Evolutionary conservation across 1,284 basidiomycete species (phyloP).

Genomic region (Rhizoctonia solani): DNA sequence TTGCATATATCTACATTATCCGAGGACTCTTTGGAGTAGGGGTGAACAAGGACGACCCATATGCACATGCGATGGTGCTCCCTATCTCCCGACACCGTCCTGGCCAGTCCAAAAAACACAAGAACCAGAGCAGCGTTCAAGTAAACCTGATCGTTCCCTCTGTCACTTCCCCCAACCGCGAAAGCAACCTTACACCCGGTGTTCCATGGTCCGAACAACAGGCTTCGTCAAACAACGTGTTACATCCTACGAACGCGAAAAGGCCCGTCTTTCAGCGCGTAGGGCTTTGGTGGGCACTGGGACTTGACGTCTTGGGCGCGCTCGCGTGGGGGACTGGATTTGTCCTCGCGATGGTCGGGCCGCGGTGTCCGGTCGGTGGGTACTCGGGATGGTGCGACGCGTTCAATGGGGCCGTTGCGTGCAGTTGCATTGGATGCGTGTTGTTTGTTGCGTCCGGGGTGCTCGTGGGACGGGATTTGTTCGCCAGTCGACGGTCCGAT

Average conservation of each 20-base stretch:
- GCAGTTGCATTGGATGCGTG: slow-evolving; percentile 52
- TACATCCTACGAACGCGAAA: slow-evolving; percentile 67
- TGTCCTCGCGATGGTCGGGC: slow-evolving; percentile 61
- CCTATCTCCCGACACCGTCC: slow-evolving; percentile 49
- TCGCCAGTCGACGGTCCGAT: slow-evolving; percentile 18
- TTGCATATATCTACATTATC: slow-evolving; percentile 60
- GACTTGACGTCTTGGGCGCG: slow-evolving; percentile 54
- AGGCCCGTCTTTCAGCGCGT: slow-evolving; percentile 61
- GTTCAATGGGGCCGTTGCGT: slow-evolving; percentile 66
- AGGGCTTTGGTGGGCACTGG: slow-evolving; percentile 56
- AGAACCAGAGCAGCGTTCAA: slow-evolving; percentile 54
- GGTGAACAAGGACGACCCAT: slow-evolving; percentile 39
- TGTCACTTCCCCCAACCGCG: slow-evolving; percentile 48
- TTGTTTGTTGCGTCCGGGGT: slow-evolving; percentile 18
- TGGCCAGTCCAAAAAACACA: slow-evolving; percentile 37
- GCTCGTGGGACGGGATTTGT: slow-evolving; percentile 20
- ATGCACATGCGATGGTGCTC: slow-evolving; percentile 63
- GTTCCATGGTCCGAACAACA: slow-evolving; percentile 32
- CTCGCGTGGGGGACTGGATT: slow-evolving; percentile 63
- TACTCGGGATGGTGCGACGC: slow-evolving; percentile 72
- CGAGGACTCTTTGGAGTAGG: slow-evolving; percentile 59
- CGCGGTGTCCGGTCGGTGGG: slow-evolving; percentile 63
- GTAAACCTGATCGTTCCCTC: slow-evolving; percentile 75
- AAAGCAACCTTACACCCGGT: slow-evolving; percentile 18
- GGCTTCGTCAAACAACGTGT: slow-evolving; percentile 49